These are phyloP conservation scores for Hypoxylon sp. DNA, from an alignment of 2,329 filamentous ascomycete genomes.

Conservation along the genomic window DNA sequence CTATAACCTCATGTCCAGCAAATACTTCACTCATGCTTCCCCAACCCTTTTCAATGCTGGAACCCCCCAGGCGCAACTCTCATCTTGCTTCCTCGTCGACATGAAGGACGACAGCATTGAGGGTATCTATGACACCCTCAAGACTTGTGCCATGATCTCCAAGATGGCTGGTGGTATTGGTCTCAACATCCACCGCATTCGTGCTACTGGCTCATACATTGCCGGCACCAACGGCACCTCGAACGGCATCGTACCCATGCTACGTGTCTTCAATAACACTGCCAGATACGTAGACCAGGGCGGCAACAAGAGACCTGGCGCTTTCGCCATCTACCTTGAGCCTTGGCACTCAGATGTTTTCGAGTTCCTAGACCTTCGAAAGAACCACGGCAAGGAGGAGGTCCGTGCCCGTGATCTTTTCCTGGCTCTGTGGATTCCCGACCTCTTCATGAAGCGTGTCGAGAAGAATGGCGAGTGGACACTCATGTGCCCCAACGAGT, in stretches of 20 bases:
- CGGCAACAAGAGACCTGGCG: conserved; percentile 98
- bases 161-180: conserved; percentile 99
- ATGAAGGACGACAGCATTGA: conserved; percentile 99
- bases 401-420: conserved; percentile 96
- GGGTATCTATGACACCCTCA: conserved; percentile 98
- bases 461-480: conserved; percentile 98
- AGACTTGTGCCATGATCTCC: conserved; percentile 99
- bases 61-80: conserved; percentile 92
- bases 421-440: conserved; percentile 97
- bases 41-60: conserved; percentile 98
- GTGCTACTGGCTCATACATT: conserved; percentile 97
- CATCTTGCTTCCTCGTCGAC: conserved; percentile 98
- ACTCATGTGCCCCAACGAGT: conserved; percentile 97
- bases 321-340: conserved; percentile 98
- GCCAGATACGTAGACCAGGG: conserved; percentile 98
- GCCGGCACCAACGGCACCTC: conserved; percentile 98
- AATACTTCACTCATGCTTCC: conserved; percentile 98
- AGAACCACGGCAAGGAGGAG: conserved; percentile 99
- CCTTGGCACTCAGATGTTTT: conserved; percentile 99
- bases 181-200: conserved; percentile 95
- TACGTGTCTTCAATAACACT: conserved; percentile 99
- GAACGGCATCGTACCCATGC: conserved; percentile 97
- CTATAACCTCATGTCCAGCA: conserved; percentile 98
- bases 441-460: conserved; percentile 99
- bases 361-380: conserved; percentile 95